Evolutionary conservation across 108 stramenopile genomes (phyloP).

Genomic region (Parietichytrium sp.): DNA sequence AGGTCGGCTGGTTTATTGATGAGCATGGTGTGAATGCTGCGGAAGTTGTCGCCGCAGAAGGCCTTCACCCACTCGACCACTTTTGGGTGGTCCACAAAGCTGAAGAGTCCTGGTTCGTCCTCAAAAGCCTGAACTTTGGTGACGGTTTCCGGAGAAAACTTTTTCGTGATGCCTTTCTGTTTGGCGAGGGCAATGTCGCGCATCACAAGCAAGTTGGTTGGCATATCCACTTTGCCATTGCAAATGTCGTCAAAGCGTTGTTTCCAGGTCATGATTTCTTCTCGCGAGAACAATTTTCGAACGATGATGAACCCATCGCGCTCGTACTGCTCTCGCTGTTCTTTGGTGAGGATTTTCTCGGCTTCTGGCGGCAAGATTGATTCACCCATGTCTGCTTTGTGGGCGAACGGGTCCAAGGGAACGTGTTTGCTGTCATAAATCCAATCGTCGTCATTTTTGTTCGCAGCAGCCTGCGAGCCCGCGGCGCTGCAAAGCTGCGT

Average conservation of each 20-base stretch:
- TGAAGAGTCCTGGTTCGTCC: conserved; percentile 11
- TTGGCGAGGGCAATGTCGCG: not conserved
- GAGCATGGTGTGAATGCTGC: conserved; percentile 31
- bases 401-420: too few species aligned
- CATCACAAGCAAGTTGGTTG: not conserved
- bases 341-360: too few species aligned
- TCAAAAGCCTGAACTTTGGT: conserved; percentile 20
- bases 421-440: too few species aligned
- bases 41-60: not conserved
- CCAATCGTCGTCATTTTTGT: too few species aligned
- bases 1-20: conserved; percentile 34
- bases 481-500: too few species aligned
- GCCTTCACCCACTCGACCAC: conserved; percentile 20
- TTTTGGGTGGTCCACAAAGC: not conserved
- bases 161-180: not conserved
- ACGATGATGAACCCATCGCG: conserved; percentile 24
- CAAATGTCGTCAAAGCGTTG: conserved; percentile 24
- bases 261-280: not conserved
- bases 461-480: too few species aligned
- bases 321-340: conserved; percentile 36
- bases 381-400: too few species aligned
- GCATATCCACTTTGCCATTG: conserved; percentile 24
- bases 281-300: not conserved
- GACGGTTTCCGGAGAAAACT: not conserved
- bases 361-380: too few species aligned